Evolutionary conservation across 345 rosid species (phyloP), one percentile per base, ranked within the genome.

Genomic region (Eucalyptus polyanthemos): DNA sequence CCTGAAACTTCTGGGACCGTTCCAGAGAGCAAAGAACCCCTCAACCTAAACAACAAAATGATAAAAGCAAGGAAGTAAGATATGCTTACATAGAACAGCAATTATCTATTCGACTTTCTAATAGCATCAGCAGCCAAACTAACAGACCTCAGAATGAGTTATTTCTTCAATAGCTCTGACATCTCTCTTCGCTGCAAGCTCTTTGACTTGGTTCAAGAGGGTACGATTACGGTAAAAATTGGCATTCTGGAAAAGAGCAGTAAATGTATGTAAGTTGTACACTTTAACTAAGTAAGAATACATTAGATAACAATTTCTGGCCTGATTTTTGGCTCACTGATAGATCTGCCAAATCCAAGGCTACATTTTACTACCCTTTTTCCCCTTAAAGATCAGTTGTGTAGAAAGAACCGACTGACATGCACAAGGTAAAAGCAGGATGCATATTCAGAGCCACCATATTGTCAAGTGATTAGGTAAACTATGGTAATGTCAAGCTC

Each of bases 11-110:
- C 94, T 94, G 89, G 92, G 91, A 25, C 90, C 93, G 88, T 91
- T 91, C 99, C 99, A 98, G 88, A 91, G 94, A 86, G 96, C 90
- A 91, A 97, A 93, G 91, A 96, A 97, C 86, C 95, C 95, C 89
- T 96, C 99, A 76, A 93, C 94, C 99, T 98, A 87, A 50, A 40
- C 86, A 90, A 89, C 80, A 13, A 91, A 62, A 89, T 58, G 81
- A 76, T 34, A 45, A 10, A 72, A n/a, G 87, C 62, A 50, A 53
- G 90, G 88, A 76, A 88, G 91, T 37, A 91, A 51, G 29, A 88
- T 86, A 67, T 69, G 86, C 60, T 45, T 50, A n/a, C 53, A 80
- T 34, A 11, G 37, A 31, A 31, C 29, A 76, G 83, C 29, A 87
- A 54, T 54, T 54, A 76, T 40, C 83, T 11, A 15, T 76, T 24